Conservation (phyloP, 2,329 filamentous ascomycete genomes). For the Aspergillus proliferans region DNA sequence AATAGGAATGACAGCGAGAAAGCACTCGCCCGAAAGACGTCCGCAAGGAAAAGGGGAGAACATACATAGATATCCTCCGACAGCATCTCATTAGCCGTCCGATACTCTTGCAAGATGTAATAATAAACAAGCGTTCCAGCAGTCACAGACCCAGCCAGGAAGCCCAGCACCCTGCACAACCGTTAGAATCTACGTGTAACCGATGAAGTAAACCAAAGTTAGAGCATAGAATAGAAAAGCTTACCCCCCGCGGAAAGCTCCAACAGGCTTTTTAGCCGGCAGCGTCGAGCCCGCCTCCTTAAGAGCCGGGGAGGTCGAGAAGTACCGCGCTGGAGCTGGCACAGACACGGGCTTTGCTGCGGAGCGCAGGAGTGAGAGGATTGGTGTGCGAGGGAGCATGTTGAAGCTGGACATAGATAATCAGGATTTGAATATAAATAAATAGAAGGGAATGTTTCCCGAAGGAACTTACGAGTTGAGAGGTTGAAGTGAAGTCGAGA, state of each 20-base stretch:
- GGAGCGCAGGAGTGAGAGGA: conserved; percentile 14
- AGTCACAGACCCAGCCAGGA: conserved; percentile 75
- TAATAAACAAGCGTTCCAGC: conserved; percentile 80
- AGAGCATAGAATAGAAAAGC: conserved; percentile 16
- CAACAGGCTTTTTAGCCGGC: conserved; percentile 59
- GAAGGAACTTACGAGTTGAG: background rate
- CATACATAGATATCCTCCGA: conserved; percentile 94
- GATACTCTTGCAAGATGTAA: conserved; percentile 90
- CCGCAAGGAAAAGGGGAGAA: conserved; percentile 21
- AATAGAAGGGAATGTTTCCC: conserved; percentile 4
- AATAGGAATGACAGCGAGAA: background rate
- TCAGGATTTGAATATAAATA: background rate
- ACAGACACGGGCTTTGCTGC: conserved; percentile 15
- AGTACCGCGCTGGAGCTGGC: conserved; percentile 20
- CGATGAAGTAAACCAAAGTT: background rate
- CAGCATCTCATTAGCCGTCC: conserved; percentile 84
- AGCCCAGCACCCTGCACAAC: conserved; percentile 69
- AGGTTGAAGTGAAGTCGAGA: background rate
- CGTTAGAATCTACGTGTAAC: background rate
- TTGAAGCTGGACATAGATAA: background rate
- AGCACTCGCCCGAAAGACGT: background rate
- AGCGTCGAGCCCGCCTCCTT: conserved; percentile 35
- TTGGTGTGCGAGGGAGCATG: conserved; percentile 2
- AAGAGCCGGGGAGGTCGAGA: conserved; percentile 34
- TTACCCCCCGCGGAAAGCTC: conserved; percentile 67